phyloP scores from a whole-genome alignment of 1,284 basidiomycete species.

The Athelia sp. region DNA sequence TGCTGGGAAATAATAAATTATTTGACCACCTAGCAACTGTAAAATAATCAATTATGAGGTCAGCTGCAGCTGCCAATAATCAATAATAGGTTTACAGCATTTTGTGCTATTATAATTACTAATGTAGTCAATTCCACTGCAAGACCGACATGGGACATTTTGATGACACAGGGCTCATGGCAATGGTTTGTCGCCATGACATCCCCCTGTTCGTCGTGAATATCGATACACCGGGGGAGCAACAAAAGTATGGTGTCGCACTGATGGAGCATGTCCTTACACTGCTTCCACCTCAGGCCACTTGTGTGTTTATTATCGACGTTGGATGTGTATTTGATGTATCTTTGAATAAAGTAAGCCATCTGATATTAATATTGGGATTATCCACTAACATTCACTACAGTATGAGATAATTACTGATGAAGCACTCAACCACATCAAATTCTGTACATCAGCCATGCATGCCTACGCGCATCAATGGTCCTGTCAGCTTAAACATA shows the following conservation, averaged over 20 bases:
- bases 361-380: background rate
- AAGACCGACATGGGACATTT: constrained; percentile 11
- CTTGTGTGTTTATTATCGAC: constrained; percentile 11
- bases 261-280: constrained; percentile 6
- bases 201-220: constrained; percentile 10
- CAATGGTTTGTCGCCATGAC: constrained; percentile 14
- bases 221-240: constrained; percentile 11
- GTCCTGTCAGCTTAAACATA: constrained; percentile 14
- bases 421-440: constrained; percentile 1
- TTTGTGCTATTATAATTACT: too few relatives aligned
- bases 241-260: constrained; percentile 12
- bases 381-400: background rate
- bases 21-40: too few relatives aligned
- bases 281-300: constrained; percentile 4
- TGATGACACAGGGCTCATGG: constrained; percentile 13
- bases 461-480: constrained; percentile 18
- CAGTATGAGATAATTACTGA: constrained; percentile 7
- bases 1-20: too few relatives aligned
- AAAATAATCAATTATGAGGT: too few relatives aligned
- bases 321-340: constrained; percentile 11
- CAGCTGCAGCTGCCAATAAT: too few relatives aligned
- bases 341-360: background rate
- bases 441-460: constrained; percentile 9
- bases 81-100: too few relatives aligned
- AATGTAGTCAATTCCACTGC: too few relatives aligned